phyloP scores from a whole-genome alignment of 2,329 filamentous ascomycete species.

The Claviceps arundinis region DNA sequence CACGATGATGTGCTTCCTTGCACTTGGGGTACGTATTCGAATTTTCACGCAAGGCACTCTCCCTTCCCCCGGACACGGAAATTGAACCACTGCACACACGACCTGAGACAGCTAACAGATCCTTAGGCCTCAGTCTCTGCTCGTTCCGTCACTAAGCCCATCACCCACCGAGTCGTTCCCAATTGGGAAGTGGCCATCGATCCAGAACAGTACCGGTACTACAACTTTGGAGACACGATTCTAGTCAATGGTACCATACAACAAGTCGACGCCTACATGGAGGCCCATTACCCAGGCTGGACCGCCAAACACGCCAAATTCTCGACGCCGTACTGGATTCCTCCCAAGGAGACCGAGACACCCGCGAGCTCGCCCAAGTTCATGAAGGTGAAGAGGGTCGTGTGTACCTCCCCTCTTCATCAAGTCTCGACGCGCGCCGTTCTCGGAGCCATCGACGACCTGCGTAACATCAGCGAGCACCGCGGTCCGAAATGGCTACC shows the following conservation, averaged over 20 bases:
- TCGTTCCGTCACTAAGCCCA: not conserved
- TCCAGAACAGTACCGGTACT: too few species aligned
- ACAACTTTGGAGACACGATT: not conserved
- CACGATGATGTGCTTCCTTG: too few species aligned
- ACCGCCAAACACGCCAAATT: too few species aligned
- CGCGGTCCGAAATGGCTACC: not conserved
- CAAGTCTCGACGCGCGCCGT: not conserved
- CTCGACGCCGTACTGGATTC: too few species aligned
- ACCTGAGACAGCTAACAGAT: too few species aligned
- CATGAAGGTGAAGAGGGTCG: not conserved
- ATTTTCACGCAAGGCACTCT: too few species aligned
- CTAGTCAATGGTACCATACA: not conserved
- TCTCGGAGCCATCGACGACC: not conserved
- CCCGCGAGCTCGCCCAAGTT: not conserved
- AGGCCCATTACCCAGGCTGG: not conserved
- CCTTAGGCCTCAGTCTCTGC: too few species aligned
- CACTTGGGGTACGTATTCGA: too few species aligned
- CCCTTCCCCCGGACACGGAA: too few species aligned
- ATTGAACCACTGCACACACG: too few species aligned
- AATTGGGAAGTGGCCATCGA: too few species aligned
- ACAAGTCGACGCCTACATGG: not conserved
- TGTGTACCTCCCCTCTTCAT: not conserved
- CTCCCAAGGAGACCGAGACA: not conserved
- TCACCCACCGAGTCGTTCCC: too few species aligned
- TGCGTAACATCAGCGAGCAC: not conserved